Conservation (phyloP, 306 rosid genomes). For the Quercus cerris region DNA sequence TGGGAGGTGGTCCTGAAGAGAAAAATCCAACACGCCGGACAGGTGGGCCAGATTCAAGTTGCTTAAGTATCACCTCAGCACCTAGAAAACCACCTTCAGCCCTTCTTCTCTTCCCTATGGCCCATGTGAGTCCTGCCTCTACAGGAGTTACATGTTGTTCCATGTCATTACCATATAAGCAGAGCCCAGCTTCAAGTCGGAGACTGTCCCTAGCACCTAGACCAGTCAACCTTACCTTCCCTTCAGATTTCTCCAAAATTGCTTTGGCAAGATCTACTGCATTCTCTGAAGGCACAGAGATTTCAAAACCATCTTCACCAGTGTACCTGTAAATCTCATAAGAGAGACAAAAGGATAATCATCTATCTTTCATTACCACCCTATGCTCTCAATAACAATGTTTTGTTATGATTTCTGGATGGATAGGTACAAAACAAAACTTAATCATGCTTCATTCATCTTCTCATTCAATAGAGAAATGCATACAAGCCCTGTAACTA, state of each 20-base stretch:
- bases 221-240: conserved; percentile 88
- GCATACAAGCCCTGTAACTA: background rate
- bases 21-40: conserved; percentile 88
- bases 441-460: background rate
- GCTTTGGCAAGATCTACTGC: conserved; percentile 92
- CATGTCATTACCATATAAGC: conserved; percentile 92
- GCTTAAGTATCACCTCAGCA: conserved; percentile 81
- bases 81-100: conserved; percentile 99
- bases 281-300: conserved; percentile 87
- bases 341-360: background rate
- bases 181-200: conserved; percentile 91
- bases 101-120: conserved; percentile 92
- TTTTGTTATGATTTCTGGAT: background rate
- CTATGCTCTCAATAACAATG: background rate
- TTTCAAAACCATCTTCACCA: conserved; percentile 99
- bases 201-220: conserved; percentile 97
- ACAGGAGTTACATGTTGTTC: conserved; percentile 89
- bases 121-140: conserved; percentile 99
- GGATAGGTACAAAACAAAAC: background rate
- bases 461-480: background rate
- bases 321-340: conserved; percentile 69
- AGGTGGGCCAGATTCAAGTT: conserved; percentile 69
- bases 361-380: background rate
- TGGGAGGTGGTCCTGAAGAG: conserved; percentile 93
- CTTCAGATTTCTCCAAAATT: conserved; percentile 89